Evolutionary conservation across 2,329 filamentous ascomycete species (phyloP).

Genomic region (Colletotrichum graminicola): DNA sequence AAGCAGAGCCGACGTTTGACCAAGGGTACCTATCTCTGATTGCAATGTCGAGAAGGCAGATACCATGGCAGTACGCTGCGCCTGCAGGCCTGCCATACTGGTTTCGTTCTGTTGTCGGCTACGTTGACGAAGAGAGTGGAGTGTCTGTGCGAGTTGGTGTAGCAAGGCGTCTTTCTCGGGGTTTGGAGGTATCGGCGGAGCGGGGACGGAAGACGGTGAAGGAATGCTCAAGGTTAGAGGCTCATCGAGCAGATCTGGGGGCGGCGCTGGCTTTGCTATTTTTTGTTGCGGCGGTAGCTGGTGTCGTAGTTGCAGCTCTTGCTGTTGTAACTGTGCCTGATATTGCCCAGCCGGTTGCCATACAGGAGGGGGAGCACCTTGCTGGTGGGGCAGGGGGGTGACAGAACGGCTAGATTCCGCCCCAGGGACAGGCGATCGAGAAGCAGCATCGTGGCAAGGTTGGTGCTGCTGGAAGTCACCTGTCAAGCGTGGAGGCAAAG

Average conservation of each 20-base stretch:
- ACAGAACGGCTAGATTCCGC: slow-evolving; percentile 44
- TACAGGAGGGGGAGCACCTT: slow-evolving; percentile 31
- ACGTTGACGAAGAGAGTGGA: slow-evolving; percentile 76
- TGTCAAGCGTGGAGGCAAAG: slow-evolving; percentile 28
- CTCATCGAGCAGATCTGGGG: slow-evolving; percentile 69
- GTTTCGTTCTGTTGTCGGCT: slow-evolving; percentile 79
- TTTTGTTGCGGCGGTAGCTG: slow-evolving; percentile 48
- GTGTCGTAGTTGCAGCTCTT: slow-evolving; percentile 45
- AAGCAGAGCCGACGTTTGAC: slow-evolving; percentile 77
- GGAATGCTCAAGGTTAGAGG: slow-evolving; percentile 66
- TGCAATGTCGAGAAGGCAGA: slow-evolving; percentile 77
- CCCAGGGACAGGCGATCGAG: slow-evolving; percentile 26
- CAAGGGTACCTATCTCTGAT: slow-evolving; percentile 78
- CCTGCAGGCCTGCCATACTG: slow-evolving; percentile 79
- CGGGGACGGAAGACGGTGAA: slow-evolving; percentile 64
- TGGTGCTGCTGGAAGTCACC: slow-evolving; percentile 38
- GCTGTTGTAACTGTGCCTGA: slow-evolving; percentile 44
- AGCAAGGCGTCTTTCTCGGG: slow-evolving; percentile 94
- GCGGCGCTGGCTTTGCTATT: slow-evolving; percentile 53
- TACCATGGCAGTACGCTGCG: slow-evolving; percentile 83
- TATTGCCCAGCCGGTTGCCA: slow-evolving; percentile 42
- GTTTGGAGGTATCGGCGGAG: slow-evolving; percentile 93
- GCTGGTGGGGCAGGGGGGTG: slow-evolving; percentile 42
- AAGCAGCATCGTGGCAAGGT: slow-evolving; percentile 31
- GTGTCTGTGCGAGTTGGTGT: slow-evolving; percentile 77